Base-by-base conservation (phyloP, 2,329 filamentous ascomycete species). In the Penicillium freii region DNA sequence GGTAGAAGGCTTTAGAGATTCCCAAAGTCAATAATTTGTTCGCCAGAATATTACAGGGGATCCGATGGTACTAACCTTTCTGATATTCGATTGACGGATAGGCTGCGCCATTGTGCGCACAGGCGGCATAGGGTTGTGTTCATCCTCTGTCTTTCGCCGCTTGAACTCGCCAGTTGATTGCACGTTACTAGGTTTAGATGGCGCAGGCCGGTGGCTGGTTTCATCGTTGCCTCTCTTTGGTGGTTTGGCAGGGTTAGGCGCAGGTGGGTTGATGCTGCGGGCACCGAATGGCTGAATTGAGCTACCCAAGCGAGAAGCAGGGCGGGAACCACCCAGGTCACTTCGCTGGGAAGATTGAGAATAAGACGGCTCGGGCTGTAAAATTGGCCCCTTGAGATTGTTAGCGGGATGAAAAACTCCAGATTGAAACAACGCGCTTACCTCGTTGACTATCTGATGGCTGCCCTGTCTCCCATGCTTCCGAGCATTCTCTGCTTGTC, bases 31-130 rank as follows among this genome's bases (percentile, higher is more conserved):
- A 36, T 25, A 23, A 38, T 39, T 15, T 15, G 36, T 57, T 46
- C 61, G 43, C 23, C 36, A 8, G 52, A 5, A 40, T 3, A 31
- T 11, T 46, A 21, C 17, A 25, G 19, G 17, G n/a, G 17, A 42
- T 7, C 5, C 38, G 4, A 13, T 23, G 36, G 51, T 21, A 58
- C 79, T 75, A 77, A 90, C 87, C 83, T 91, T 92, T 67, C 83
- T 82, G 69, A 85, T 82, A 48, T 82, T 87, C 2, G 91, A 95
- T 60, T 92, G 91, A 57, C 92, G 86, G 64, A 95, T 91, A 6
- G 92, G 91, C 51, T 91, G 90, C 15, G 88, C 90, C 78, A 92
- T 94, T 66, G 92, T 84, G 54, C 85, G 82, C 45, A 85, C 81
- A 40, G 84, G 82, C 56, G 85, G 81, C 68, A 84, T 82, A 43